A percentile compares a stretch with the other conserved stretches of the same genome.
phyloP scores from a whole-genome alignment of 2,329 filamentous ascomycete genomes.

The Colletotrichum sp. region DNA sequence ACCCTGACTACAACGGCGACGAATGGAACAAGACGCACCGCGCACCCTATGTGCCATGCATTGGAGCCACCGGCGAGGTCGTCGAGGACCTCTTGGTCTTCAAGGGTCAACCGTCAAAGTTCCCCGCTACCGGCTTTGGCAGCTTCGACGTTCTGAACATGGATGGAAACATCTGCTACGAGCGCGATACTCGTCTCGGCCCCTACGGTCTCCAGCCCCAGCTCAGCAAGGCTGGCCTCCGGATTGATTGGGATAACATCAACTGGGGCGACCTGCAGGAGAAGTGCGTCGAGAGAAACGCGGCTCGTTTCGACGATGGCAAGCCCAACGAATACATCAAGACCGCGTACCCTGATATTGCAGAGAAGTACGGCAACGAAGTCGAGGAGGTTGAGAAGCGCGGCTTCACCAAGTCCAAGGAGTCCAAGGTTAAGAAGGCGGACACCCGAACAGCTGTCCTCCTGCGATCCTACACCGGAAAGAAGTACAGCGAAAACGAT shows the following conservation, averaged over 20 bases:
- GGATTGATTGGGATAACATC: slow-evolving; percentile 66
- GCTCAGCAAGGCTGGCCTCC: slow-evolving; percentile 48
- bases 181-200: slow-evolving; percentile 72
- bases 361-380: slow-evolving; percentile 6
- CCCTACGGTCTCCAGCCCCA: slow-evolving; percentile 64
- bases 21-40: slow-evolving; percentile 62
- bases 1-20: slow-evolving; percentile 71
- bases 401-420: neutral
- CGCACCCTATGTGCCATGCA: slow-evolving; percentile 67
- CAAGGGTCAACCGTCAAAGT: slow-evolving; percentile 63
- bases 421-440: neutral
- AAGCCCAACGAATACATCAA: slow-evolving; percentile 48
- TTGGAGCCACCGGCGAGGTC: slow-evolving; percentile 65
- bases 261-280: slow-evolving; percentile 76
- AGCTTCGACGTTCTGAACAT: slow-evolving; percentile 65
- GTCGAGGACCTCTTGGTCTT: slow-evolving; percentile 69
- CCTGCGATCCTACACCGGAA: slow-evolving; percentile 77
- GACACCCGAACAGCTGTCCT: slow-evolving; percentile 70
- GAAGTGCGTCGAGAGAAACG: slow-evolving; percentile 69
- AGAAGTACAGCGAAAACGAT: slow-evolving; percentile 79
- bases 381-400: slow-evolving; percentile 3
- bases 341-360: slow-evolving; percentile 34
- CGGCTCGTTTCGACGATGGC: slow-evolving; percentile 62
- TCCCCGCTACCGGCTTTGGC: slow-evolving; percentile 67
- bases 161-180: slow-evolving; percentile 69